Evolutionary conservation across 371 early-diverging fungal genomes (phyloP).

Genomic region (Batkoa obscura): DNA sequence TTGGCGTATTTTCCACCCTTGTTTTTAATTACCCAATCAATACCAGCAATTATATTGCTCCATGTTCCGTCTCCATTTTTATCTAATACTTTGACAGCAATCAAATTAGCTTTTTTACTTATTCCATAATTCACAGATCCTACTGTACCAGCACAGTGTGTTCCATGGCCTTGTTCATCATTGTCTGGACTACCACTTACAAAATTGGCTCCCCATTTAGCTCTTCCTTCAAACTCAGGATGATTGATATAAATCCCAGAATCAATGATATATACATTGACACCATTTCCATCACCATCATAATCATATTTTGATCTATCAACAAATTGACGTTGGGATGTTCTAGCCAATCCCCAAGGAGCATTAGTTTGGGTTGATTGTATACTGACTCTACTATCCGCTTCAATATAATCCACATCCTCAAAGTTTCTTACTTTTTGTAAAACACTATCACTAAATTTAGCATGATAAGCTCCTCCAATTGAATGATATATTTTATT

Average conservation of each 20-base stretch:
- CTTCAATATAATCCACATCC: background rate
- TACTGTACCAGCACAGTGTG: conserved; percentile 59
- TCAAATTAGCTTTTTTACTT: conserved; percentile 45
- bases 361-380: background rate
- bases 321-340: background rate
- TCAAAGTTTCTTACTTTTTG: no score
- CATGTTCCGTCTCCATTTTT: conserved; percentile 5
- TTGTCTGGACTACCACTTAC: no score
- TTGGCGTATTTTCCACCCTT: background rate
- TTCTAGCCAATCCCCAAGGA: conserved; percentile 1
- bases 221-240: conserved; percentile 56
- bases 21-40: conserved; percentile 14
- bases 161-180: conserved; percentile 33
- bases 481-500: no score
- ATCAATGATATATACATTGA: conserved; percentile 64
- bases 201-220: conserved; percentile 45
- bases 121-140: conserved; percentile 48
- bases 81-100: conserved; percentile 34
- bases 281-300: conserved; percentile 26
- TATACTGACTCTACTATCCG: background rate
- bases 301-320: conserved; percentile 1
- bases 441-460: no score
- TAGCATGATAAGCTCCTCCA: no score
- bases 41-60: conserved; percentile 13
- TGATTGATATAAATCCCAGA: conserved; percentile 53